Conservation (phyloP, 345 rosid genomes). For the Xanthoceras sorbifolium region DNA sequence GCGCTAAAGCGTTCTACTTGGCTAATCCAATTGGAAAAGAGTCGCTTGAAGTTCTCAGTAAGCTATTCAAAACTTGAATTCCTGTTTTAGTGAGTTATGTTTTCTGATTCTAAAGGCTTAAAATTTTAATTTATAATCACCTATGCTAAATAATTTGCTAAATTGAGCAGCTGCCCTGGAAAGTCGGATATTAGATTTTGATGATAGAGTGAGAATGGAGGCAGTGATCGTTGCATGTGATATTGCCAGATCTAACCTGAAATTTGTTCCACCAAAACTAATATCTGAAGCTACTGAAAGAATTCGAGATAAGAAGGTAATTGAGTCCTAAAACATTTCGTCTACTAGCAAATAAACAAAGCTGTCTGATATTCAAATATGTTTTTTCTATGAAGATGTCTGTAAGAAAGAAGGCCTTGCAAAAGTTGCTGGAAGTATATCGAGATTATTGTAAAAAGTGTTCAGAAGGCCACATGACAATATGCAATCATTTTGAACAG, state of each 20-base stretch:
- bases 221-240: slow-evolving; percentile 82
- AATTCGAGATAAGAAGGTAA: slow-evolving; percentile 94
- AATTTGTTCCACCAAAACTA: slow-evolving; percentile 50
- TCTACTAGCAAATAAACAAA: slow-evolving; percentile 1
- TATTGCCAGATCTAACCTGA: slow-evolving; percentile 59
- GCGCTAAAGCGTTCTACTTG: slow-evolving; percentile 69
- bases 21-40: slow-evolving; percentile 57
- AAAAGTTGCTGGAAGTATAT: slow-evolving; percentile 79
- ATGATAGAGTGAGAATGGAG: slow-evolving; percentile 78
- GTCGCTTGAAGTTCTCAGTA: slow-evolving; percentile 66
- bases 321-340: slow-evolving; percentile 4
- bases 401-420: slow-evolving; percentile 83
- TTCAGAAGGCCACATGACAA: slow-evolving; percentile 59
- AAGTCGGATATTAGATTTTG: slow-evolving; percentile 79
- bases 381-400: slow-evolving; percentile 49
- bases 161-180: slow-evolving; percentile 70
- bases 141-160: slow-evolving; percentile 22
- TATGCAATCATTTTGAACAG: slow-evolving; percentile 65
- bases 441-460: slow-evolving; percentile 79
- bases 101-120: slow-evolving; percentile 22
- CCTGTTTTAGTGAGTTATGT: slow-evolving; percentile 17
- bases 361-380: slow-evolving; percentile 20
- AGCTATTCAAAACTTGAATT: slow-evolving; percentile 28
- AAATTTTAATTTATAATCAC: slow-evolving; percentile 20
- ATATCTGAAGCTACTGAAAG: slow-evolving; percentile 73